These are phyloP conservation scores for Boletus insuetus DNA, from an alignment of 768 basidiomycete genomes.

Conservation along the genomic window DNA sequence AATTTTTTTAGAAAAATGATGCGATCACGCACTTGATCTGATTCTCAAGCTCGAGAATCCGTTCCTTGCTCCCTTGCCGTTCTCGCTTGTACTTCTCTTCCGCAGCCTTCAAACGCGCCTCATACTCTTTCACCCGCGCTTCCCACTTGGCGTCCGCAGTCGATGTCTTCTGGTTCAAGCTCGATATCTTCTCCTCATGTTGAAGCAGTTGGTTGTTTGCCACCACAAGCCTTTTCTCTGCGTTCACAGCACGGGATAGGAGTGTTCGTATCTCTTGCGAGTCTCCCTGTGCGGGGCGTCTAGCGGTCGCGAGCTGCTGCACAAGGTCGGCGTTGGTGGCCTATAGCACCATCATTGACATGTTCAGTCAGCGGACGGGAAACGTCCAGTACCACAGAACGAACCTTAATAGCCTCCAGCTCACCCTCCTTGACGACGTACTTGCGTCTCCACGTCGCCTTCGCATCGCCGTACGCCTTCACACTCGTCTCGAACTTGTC, in stretches of 20 bases:
- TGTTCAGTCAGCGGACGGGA: neutral
- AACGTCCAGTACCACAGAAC: neutral
- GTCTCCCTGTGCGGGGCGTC: slow-evolving; percentile 57
- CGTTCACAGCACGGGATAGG: slow-evolving; percentile 71
- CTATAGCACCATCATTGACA: slow-evolving; percentile 36
- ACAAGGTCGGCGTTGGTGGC: slow-evolving; percentile 71
- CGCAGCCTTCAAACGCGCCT: slow-evolving; percentile 71
- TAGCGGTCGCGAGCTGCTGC: slow-evolving; percentile 60
- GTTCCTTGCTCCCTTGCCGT: slow-evolving; percentile 90
- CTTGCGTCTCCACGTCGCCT: slow-evolving; percentile 80
- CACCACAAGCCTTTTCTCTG: slow-evolving; percentile 84
- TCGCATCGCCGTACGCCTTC: slow-evolving; percentile 78
- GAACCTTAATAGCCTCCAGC: slow-evolving; percentile 80
- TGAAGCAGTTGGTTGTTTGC: slow-evolving; percentile 80
- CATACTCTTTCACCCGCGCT: slow-evolving; percentile 91
- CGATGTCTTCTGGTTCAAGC: slow-evolving; percentile 67
- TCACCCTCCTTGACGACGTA: slow-evolving; percentile 85
- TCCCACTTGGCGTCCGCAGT: slow-evolving; percentile 89
- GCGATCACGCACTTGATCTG: slow-evolving; percentile 65
- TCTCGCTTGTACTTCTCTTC: slow-evolving; percentile 94
- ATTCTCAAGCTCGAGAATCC: slow-evolving; percentile 66
- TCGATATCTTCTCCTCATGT: slow-evolving; percentile 81
- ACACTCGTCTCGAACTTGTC: slow-evolving; percentile 89
- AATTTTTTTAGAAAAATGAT: slow-evolving; percentile 8
- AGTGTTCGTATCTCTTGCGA: slow-evolving; percentile 70